Percentiles rank a stretch among this genome's conserved stretches.
Conservation (phyloP, 345 rosid species). For the Fremontodendron californicum region DNA sequence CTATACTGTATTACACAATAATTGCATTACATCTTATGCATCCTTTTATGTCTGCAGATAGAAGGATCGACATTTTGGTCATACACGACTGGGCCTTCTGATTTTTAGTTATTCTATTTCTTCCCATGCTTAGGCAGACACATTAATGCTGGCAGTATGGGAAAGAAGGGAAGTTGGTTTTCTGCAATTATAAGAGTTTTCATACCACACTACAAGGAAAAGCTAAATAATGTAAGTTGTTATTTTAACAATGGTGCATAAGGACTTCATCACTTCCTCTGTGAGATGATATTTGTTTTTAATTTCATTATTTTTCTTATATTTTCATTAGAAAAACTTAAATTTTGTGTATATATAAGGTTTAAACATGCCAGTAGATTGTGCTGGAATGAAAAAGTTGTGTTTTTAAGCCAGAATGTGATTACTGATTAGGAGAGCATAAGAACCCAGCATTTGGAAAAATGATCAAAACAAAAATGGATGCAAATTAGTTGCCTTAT, state of each 20-base stretch:
- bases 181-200: conserved; percentile 85
- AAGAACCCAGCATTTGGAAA: not conserved
- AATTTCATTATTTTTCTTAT: not conserved
- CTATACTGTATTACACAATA: not conserved
- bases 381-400: not conserved
- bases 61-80: not conserved
- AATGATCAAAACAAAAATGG: not conserved
- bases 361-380: too few relatives aligned
- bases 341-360: not conserved
- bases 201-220: conserved; percentile 63
- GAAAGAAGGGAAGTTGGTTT: conserved; percentile 95
- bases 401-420: not conserved
- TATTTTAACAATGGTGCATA: not conserved
- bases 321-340: not conserved
- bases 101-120: conserved; percentile 10
- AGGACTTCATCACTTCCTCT: not conserved
- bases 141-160: conserved; percentile 75
- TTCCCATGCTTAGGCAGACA: conserved; percentile 33
- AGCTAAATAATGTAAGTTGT: conserved; percentile 59
- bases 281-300: not conserved
- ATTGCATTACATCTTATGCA: not conserved
- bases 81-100: conserved; percentile 16
- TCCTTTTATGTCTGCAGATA: not conserved
- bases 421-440: not conserved
- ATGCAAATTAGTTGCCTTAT: not conserved